Evolutionary conservation across 306 rosid genomes (phyloP).

Genomic region (Ceratonia siliqua): DNA sequence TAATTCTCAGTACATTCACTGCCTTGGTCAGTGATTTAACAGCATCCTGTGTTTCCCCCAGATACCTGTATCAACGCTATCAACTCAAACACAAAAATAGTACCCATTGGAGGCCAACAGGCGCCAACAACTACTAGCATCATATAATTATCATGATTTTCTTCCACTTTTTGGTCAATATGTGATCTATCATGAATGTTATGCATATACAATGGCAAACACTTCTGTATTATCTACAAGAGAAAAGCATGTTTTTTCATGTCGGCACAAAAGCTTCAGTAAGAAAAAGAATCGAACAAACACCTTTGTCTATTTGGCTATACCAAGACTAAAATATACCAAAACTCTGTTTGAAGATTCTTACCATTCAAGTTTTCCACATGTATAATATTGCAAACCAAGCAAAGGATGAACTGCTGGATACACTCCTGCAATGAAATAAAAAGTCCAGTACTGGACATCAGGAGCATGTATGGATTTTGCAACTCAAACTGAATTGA

Average conservation of each 20-base stretch:
- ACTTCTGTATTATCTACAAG: not conserved
- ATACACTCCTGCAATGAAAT: conserved; percentile 64
- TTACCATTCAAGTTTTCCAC: conserved; percentile 96
- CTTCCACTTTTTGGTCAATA: conserved; percentile 6
- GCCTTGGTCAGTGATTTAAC: conserved; percentile 69
- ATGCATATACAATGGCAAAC: not conserved
- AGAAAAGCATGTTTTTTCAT: not conserved
- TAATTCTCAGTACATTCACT: conserved; percentile 64
- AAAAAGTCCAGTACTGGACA: conserved; percentile 24
- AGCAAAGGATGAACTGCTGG: conserved; percentile 81
- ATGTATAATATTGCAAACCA: conserved; percentile 85
- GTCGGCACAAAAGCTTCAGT: conserved; percentile 6
- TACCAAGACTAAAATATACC: not conserved
- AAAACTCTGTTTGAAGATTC: conserved; percentile 37
- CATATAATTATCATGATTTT: not conserved
- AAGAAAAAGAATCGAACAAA: conserved; percentile 14
- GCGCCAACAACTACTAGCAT: not conserved
- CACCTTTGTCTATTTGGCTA: not conserved
- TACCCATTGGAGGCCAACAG: not conserved
- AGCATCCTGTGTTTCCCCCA: conserved; percentile 66
- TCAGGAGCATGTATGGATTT: conserved; percentile 28
- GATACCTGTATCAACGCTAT: conserved; percentile 54
- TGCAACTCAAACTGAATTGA: conserved; percentile 2
- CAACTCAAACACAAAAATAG: not conserved
- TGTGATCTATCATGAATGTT: not conserved